These are phyloP conservation scores for Euclidium syriacum DNA, from an alignment of 345 rosid species.

Conservation along the genomic window DNA sequence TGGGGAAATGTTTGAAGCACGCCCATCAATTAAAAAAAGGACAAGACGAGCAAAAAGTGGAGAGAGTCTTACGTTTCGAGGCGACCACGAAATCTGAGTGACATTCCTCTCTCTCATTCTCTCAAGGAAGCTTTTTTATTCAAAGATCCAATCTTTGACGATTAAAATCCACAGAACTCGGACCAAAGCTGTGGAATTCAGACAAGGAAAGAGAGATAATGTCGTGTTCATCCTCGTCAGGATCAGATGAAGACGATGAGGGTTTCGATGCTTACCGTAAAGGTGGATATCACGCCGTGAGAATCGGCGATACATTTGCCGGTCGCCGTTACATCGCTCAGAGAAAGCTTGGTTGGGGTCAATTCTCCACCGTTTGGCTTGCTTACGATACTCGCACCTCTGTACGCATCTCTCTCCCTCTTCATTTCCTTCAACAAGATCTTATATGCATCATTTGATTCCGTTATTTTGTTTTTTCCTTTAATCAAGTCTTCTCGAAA, in stretches of 20 bases:
- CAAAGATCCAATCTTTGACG: conserved; percentile 31
- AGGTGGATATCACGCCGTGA: conserved; percentile 98
- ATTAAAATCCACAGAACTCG: conserved; percentile 3
- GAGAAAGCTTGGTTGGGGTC: conserved; percentile 98
- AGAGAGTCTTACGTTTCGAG: conserved; percentile 29
- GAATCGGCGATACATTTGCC: conserved; percentile 79
- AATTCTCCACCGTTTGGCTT: conserved; percentile 99
- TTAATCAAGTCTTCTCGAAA: not conserved
- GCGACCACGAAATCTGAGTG: conserved; percentile 27
- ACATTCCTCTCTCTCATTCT: conserved; percentile 13
- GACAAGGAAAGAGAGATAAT: conserved; percentile 29
- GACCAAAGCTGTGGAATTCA: not conserved
- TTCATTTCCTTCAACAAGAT: not conserved
- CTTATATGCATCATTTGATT: not conserved
- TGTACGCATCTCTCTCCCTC: conserved; percentile 35
- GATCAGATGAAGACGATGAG: conserved; percentile 90
- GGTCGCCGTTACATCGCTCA: conserved; percentile 89
- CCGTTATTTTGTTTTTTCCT: not conserved
- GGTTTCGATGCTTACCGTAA: conserved; percentile 89
- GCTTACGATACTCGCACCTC: conserved; percentile 82
- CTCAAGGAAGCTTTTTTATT: conserved; percentile 7
- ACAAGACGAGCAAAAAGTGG: conserved; percentile 33
- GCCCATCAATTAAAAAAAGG: conserved; percentile 15
- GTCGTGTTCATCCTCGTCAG: conserved; percentile 90
- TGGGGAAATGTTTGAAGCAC: conserved; percentile 24